Evolutionary conservation across 352 stramenopile species (phyloP).

Genomic region (Pythium utonaiense): DNA sequence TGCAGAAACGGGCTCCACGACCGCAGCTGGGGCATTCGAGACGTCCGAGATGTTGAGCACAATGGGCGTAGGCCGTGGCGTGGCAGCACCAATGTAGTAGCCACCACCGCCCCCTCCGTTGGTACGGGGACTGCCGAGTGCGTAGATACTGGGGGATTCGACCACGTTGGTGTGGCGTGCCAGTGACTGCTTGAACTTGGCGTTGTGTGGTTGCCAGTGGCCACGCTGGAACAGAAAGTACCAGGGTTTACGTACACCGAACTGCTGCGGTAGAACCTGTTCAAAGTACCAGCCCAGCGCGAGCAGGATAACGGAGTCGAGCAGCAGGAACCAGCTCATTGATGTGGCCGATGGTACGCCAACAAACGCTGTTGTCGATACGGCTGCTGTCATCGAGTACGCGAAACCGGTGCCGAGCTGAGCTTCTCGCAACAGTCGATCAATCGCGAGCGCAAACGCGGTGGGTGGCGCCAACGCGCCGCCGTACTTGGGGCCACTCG

Average conservation of each 20-base stretch:
- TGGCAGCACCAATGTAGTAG: background rate
- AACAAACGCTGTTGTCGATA: slow-evolving; percentile 32
- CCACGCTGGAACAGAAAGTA: slow-evolving; percentile 81
- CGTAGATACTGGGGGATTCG: slow-evolving; percentile 14
- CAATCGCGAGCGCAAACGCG: slow-evolving; percentile 62
- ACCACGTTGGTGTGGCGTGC: slow-evolving; percentile 15
- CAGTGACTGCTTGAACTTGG: slow-evolving; percentile 17
- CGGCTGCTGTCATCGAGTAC: slow-evolving; percentile 41
- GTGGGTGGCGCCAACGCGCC: slow-evolving; percentile 56
- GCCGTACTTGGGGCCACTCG: slow-evolving; percentile 34
- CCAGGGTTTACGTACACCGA: slow-evolving; percentile 84
- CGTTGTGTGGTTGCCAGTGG: slow-evolving; percentile 28
- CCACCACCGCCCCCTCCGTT: background rate
- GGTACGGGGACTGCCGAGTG: slow-evolving; percentile 8
- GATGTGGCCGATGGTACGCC: slow-evolving; percentile 36
- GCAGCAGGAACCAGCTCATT: slow-evolving; percentile 60
- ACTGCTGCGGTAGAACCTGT: slow-evolving; percentile 90
- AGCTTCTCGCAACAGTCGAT: slow-evolving; percentile 52
- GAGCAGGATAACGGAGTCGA: slow-evolving; percentile 84
- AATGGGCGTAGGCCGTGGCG: background rate
- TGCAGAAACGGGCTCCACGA: slow-evolving; percentile 26
- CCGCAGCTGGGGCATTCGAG: background rate
- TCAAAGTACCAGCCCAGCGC: slow-evolving; percentile 90
- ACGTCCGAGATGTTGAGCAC: slow-evolving; percentile 9
- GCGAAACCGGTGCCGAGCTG: slow-evolving; percentile 60